Conservation (phyloP, 352 stramenopile species). For the Thalassiosira livingstoniorum region DNA sequence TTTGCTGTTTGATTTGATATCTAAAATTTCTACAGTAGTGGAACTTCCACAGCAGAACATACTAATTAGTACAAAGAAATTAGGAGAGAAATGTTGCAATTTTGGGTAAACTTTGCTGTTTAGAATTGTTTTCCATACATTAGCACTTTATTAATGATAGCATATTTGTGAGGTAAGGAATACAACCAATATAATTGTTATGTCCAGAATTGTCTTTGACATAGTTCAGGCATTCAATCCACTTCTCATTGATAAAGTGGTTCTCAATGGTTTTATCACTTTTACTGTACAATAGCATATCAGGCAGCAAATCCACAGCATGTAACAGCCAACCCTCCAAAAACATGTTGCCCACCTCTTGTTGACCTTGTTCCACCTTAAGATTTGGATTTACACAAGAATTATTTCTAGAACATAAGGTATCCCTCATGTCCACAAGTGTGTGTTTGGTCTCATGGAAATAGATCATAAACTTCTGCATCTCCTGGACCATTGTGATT, state of each 20-base stretch:
- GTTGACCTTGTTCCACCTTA: neutral
- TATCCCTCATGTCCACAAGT: too few species aligned
- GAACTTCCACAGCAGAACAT: too few species aligned
- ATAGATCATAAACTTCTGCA: too few species aligned
- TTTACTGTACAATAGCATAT: neutral
- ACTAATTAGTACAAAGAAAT: too few species aligned
- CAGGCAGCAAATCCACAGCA: neutral
- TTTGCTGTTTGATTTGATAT: too few species aligned
- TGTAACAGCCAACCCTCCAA: neutral
- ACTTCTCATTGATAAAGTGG: neutral
- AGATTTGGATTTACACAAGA: neutral
- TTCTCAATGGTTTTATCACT: neutral
- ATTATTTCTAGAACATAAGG: neutral
- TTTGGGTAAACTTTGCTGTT: too few species aligned
- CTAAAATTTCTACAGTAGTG: too few species aligned
- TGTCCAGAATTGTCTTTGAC: neutral
- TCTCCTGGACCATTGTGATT: neutral
- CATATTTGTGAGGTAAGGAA: neutral
- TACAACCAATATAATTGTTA: neutral
- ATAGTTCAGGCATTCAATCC: neutral
- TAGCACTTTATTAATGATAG: neutral
- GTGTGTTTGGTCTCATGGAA: too few species aligned
- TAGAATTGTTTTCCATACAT: neutral
- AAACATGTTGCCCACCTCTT: neutral
- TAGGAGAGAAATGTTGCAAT: too few species aligned